Percentiles rank a stretch among this genome's conserved stretches.
Conservation (phyloP, 169 alveolate genomes). For the Plasmodium fragile region DNA sequence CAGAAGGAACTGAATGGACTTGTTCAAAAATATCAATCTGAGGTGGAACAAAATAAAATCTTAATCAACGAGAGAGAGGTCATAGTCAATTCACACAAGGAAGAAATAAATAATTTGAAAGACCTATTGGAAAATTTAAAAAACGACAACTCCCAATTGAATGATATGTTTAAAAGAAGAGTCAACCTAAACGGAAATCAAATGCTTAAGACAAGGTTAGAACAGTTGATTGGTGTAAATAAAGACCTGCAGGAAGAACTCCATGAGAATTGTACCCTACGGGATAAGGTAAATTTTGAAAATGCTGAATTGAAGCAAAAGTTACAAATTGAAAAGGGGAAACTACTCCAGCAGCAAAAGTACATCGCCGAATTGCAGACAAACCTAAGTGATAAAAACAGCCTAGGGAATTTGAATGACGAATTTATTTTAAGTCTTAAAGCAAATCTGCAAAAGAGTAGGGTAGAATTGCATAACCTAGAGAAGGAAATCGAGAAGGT, state of each 20-base stretch:
- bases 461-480: conserved; percentile 15
- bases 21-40: conserved; percentile 1
- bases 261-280: background rate
- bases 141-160: conserved; percentile 43
- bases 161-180: conserved; percentile 23
- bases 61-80: conserved; percentile 15
- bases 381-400: background rate
- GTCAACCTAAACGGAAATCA: background rate
- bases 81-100: background rate
- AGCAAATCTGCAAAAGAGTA: background rate
- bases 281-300: conserved; percentile 37
- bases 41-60: conserved; percentile 24
- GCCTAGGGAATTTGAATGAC: background rate
- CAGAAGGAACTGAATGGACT: conserved; percentile 12
- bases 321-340: conserved; percentile 25
- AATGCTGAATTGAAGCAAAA: conserved; percentile 16
- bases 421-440: conserved; percentile 15
- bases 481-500: conserved; percentile 10
- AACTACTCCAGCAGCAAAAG: conserved; percentile 33
- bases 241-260: conserved; percentile 31
- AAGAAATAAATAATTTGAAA: conserved; percentile 15
- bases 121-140: conserved; percentile 19
- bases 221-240: conserved; percentile 25
- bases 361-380: conserved; percentile 22
- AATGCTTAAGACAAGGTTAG: conserved; percentile 27